Evolutionary conservation across 495 filamentous ascomycete species (phyloP), one percentile per base, ranked within the genome.

Genomic region (Podospora tetraspora): DNA sequence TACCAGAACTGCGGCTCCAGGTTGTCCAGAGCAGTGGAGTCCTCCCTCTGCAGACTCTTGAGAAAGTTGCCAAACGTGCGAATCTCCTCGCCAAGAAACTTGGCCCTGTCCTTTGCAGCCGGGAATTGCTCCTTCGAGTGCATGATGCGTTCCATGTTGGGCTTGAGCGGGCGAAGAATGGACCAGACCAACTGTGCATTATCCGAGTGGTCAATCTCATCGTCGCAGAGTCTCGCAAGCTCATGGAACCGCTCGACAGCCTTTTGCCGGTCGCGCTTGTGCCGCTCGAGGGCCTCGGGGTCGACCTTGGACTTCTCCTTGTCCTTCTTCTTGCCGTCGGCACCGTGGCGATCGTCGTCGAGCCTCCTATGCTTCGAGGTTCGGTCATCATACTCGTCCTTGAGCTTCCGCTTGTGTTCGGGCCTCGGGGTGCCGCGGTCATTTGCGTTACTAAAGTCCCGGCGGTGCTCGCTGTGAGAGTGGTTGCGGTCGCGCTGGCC

Each of bases 1-100:
- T 74, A 82, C 81, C 81, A 83, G 67, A 83, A 77, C 64, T 82
- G 77, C 23, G 80, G 79, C 66, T 83, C 81, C 9, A 83, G 70
- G 30, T 75, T 76, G 27, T 80, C 81, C 29, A 81, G 66, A 32
- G 79, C 76, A 68, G 65, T 63, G 30, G 62, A 62, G 21, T 77
- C 80, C 67, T 81, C 72, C 16, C 76, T 63, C 23, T 65, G 76
- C 32, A 84, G 71, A 61, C 74, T 71, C 62, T 77, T 77, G 12
- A 84, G 77, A 66, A 81, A 82, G 60, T 80, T 77, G 57, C 82
- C 82, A 64, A 84, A 83, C 3, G 75, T 71, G 7, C 78, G 81
- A 27, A 83, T 80, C 66, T 83, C 79, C 19, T 77, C 79, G 57
- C 81, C 81, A 16, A 83, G 64, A 30, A 82, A 76, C 64, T 82